A percentile compares a stretch with the other conserved stretches of the same genome.
Conservation (phyloP, 495 filamentous ascomycete genomes). For the Immersiella caudata region DNA sequence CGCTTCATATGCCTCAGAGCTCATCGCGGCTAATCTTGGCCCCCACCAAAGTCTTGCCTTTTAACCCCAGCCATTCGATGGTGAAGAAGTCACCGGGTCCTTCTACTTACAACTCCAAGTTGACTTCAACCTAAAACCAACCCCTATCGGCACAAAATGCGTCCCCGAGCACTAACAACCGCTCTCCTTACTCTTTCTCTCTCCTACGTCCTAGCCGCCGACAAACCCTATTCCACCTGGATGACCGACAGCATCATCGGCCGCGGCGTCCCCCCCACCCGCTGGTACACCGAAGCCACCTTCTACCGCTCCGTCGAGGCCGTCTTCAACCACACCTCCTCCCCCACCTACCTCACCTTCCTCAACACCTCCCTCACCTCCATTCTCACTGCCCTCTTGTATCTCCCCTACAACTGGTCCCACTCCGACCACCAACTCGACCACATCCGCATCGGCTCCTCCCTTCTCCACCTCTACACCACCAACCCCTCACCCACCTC, state of each 20-base stretch:
- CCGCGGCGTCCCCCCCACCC: constrained; percentile 42
- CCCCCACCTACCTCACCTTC: constrained; percentile 17
- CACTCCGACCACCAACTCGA: constrained; percentile 51
- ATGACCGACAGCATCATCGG: constrained; percentile 54
- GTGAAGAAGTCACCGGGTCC: no score
- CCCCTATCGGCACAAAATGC: no score
- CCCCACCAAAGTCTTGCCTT: no score
- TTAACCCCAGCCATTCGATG: no score
- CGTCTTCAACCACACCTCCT: constrained; percentile 30
- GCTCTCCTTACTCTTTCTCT: not conserved
- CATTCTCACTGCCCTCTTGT: constrained; percentile 41
- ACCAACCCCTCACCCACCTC: constrained; percentile 36
- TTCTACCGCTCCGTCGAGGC: constrained; percentile 45
- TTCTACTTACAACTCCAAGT: no score
- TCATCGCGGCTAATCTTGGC: no score
- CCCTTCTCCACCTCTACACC: constrained; percentile 50
- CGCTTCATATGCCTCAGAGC: no score
- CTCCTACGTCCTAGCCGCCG: not conserved
- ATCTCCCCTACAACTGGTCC: constrained; percentile 44
- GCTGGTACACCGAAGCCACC: constrained; percentile 43
- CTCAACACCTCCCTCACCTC: constrained; percentile 42
- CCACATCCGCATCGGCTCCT: constrained; percentile 53
- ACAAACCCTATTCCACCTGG: constrained; percentile 42
- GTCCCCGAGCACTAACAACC: no score
- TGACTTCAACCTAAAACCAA: no score